phyloP scores from a whole-genome alignment of 768 basidiomycete species.

The Pulveroboletus ravenelii region DNA sequence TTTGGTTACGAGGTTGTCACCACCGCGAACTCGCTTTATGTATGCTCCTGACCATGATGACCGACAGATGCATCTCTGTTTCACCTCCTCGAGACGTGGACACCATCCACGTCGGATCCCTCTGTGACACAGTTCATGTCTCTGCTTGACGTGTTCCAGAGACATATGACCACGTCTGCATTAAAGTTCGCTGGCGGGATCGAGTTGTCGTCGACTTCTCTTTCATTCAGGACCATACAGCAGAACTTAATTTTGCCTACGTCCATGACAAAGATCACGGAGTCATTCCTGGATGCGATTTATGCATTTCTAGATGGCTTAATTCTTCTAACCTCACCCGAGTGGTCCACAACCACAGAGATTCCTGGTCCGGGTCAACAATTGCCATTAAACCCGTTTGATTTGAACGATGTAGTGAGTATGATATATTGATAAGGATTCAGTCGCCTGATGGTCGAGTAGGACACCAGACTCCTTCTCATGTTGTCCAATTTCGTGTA shows the following conservation, averaged over 20 bases:
- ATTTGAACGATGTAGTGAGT: slow-evolving; percentile 60
- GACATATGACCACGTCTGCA: slow-evolving; percentile 67
- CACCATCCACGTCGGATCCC: slow-evolving; percentile 53
- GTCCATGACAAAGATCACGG: slow-evolving; percentile 70
- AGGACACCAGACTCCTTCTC: slow-evolving; percentile 85
- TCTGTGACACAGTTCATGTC: slow-evolving; percentile 70
- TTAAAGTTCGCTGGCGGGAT: slow-evolving; percentile 80
- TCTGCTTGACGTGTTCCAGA: slow-evolving; percentile 79
- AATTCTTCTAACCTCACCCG: slow-evolving; percentile 71
- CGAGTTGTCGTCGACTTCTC: slow-evolving; percentile 46
- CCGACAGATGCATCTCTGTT: slow-evolving; percentile 74
- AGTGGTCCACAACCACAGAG: slow-evolving; percentile 39
- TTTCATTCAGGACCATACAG: slow-evolving; percentile 47
- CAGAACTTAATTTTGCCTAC: slow-evolving; percentile 59
- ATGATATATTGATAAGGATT: neutral
- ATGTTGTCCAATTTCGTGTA: slow-evolving; percentile 87
- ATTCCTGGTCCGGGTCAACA: slow-evolving; percentile 6
- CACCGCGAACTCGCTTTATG: neutral
- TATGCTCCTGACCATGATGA: slow-evolving; percentile 3
- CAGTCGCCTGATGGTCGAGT: slow-evolving; percentile 2
- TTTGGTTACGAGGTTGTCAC: slow-evolving; percentile 77
- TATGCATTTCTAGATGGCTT: slow-evolving; percentile 87
- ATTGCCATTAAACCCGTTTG: slow-evolving; percentile 35
- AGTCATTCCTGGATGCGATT: slow-evolving; percentile 78
- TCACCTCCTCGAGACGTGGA: slow-evolving; percentile 86